Evolutionary conservation across 805 yeast genomes (phyloP).

Genomic region (Candida morakotiae): DNA sequence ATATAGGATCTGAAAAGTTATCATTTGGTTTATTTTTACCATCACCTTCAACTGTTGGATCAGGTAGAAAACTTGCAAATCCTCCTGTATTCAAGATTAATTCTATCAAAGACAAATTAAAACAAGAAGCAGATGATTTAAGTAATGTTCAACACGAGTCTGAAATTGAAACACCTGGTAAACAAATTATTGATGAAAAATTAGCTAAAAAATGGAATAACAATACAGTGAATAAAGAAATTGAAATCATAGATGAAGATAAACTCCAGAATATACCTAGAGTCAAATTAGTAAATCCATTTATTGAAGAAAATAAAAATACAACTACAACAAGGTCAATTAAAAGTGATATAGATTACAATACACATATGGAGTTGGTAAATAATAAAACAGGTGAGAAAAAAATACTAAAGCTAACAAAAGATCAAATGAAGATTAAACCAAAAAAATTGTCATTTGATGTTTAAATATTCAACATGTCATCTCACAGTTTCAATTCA

Average conservation of each 20-base stretch:
- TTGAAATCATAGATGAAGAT: slow-evolving; percentile 29
- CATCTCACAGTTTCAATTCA: no score
- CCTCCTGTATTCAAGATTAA: slow-evolving; percentile 11
- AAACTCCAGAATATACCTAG: slow-evolving; percentile 9
- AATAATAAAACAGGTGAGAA: slow-evolving; percentile 37
- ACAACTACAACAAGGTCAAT: slow-evolving; percentile 1
- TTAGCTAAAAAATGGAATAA: slow-evolving; percentile 36
- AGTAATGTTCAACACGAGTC: neutral
- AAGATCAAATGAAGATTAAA: slow-evolving; percentile 29
- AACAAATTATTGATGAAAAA: slow-evolving; percentile 30
- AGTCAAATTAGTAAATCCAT: slow-evolving; percentile 19
- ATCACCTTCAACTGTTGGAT: slow-evolving; percentile 34
- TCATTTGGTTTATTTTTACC: slow-evolving; percentile 30
- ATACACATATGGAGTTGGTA: slow-evolving; percentile 24
- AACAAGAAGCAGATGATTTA: slow-evolving; percentile 8
- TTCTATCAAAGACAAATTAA: slow-evolving; percentile 20
- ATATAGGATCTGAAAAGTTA: slow-evolving; percentile 12
- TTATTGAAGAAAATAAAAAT: slow-evolving; percentile 9
- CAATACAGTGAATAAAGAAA: slow-evolving; percentile 19
- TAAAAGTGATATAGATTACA: slow-evolving; percentile 9
- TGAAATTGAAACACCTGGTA: slow-evolving; percentile 23
- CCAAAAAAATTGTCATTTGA: slow-evolving; percentile 29
- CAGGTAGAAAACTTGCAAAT: slow-evolving; percentile 24
- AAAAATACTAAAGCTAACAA: slow-evolving; percentile 26
- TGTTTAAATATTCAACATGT: no score